A percentile compares a stretch with the other conserved stretches of the same genome.
phyloP scores from a whole-genome alignment of 2,329 filamentous ascomycete genomes.

The Dothistroma septosporum region DNA sequence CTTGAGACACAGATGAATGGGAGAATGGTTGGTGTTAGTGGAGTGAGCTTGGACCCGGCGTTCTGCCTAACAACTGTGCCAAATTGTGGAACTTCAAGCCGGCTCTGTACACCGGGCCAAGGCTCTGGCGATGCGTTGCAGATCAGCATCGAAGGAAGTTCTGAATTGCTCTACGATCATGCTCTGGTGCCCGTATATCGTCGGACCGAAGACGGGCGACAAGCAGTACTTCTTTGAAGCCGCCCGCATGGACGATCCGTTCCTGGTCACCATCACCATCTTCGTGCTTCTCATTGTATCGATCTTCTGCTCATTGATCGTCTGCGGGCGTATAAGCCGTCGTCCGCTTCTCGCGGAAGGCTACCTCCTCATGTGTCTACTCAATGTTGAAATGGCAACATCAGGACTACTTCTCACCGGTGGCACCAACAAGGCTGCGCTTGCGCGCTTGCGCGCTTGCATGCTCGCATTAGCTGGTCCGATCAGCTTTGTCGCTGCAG shows the following conservation, averaged over 20 bases:
- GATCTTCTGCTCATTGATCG: constrained; percentile 16
- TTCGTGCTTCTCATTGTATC: constrained; percentile 38
- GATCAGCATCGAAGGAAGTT: no score
- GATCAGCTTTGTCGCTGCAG: constrained; percentile 17
- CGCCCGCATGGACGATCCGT: constrained; percentile 16
- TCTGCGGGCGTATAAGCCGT: constrained; percentile 17
- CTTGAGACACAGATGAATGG: no score
- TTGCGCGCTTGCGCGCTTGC: constrained; percentile 17
- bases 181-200: no score
- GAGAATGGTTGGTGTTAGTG: no score
- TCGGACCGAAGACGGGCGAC: background rate
- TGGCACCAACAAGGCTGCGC: constrained; percentile 13
- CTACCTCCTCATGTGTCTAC: constrained; percentile 17
- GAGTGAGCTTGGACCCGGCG: no score
- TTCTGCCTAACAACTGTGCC: no score
- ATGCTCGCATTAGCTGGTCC: constrained; percentile 18
- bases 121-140: no score
- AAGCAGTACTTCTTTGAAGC: constrained; percentile 20
- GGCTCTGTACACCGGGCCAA: no score
- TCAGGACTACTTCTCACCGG: constrained; percentile 10
- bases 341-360: constrained; percentile 17
- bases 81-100: no score
- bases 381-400: constrained; percentile 16
- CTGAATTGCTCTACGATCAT: no score
- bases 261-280: constrained; percentile 31